Base-by-base conservation (phyloP, 2,329 filamentous ascomycete genomes). In the Macroventuria anomochaeta region DNA sequence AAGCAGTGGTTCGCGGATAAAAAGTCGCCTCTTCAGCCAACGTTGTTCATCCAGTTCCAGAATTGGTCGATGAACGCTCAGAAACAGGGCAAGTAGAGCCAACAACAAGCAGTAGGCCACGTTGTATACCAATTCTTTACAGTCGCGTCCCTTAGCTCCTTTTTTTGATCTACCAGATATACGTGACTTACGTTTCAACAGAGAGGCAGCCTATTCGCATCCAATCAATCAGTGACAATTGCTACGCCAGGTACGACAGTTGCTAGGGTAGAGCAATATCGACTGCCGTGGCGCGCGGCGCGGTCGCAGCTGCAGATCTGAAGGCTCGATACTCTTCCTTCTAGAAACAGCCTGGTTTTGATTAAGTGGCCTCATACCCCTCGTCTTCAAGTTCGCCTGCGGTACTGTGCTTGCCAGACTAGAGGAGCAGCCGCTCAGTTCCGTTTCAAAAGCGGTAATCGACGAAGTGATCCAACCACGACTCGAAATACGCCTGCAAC, bases 41-140 rank as follows among this genome's bases (percentile, higher is more conserved):
- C 68, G 13, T 65, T 81, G 32, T 80, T 81, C 61, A 77, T 72
- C 1, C 74, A 80, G 51, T 81, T 79, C 70, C 73, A 76, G 44
- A 79, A 76, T 53, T 81, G 78, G 78, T 75, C 68, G 17, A 47
- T 66, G 41, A 67, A 57, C 33, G 54, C 60, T 48, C 62, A 62
- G 34, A 66, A 65, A 42, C 64, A 64, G 50, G 59, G 56, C 33
- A 70, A 67, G 51, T 67, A 64, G 55, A 34, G 36, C 21, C 7
- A 17, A 6, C 12, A 10, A 10, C 10, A 21, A 17, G 13, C n/a
- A 2, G 34, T 32, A 32, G 20, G 25, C 23, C 47, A 20, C 18
- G 6, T 15, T 39, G n/a, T 51, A 21, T 32, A 34, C 13, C 26
- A 1, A 20, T 44, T 38, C 18, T 15, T 12, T 15, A 34, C 17